phyloP scores from a whole-genome alignment of 441 rosid genomes.

The Viola pubescens region DNA sequence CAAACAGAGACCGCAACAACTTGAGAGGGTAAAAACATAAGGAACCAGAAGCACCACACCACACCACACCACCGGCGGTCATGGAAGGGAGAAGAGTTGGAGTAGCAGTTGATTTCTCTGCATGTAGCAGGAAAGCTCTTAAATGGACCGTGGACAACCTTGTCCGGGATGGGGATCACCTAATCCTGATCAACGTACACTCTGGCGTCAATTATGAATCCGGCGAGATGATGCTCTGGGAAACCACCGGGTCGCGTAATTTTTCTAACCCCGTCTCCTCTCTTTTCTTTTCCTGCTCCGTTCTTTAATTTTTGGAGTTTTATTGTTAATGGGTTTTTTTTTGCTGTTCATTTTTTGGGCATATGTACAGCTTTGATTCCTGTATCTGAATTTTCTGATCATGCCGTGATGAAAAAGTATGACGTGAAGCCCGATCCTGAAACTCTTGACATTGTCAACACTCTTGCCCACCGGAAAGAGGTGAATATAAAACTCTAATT shows the following conservation, averaged over 20 bases:
- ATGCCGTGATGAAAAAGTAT: slow-evolving; percentile 59
- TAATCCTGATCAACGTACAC: slow-evolving; percentile 51
- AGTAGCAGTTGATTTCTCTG: slow-evolving; percentile 90
- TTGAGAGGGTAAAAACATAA: background rate
- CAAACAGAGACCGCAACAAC: background rate
- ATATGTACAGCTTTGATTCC: slow-evolving; percentile 65
- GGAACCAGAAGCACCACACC: background rate
- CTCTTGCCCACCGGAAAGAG: slow-evolving; percentile 47
- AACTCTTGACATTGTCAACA: slow-evolving; percentile 55
- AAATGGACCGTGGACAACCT: slow-evolving; percentile 83
- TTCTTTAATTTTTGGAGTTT: background rate
- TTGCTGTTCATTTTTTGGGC: background rate
- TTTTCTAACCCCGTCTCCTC: background rate
- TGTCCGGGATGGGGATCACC: slow-evolving; percentile 63
- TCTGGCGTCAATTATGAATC: slow-evolving; percentile 56
- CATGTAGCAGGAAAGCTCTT: slow-evolving; percentile 69
- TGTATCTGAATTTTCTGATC: slow-evolving; percentile 49
- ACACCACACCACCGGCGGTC: too few species aligned
- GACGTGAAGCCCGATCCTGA: slow-evolving; percentile 65
- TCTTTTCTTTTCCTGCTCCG: background rate
- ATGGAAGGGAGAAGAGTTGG: slow-evolving; percentile 74
- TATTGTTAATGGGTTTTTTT: background rate
- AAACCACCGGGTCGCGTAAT: slow-evolving; percentile 74
- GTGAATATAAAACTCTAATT: slow-evolving; percentile 15
- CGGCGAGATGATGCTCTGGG: slow-evolving; percentile 95